Evolutionary conservation across 2,329 filamentous ascomycete species (phyloP).

Genomic region (Westerdykella aurantiaca): DNA sequence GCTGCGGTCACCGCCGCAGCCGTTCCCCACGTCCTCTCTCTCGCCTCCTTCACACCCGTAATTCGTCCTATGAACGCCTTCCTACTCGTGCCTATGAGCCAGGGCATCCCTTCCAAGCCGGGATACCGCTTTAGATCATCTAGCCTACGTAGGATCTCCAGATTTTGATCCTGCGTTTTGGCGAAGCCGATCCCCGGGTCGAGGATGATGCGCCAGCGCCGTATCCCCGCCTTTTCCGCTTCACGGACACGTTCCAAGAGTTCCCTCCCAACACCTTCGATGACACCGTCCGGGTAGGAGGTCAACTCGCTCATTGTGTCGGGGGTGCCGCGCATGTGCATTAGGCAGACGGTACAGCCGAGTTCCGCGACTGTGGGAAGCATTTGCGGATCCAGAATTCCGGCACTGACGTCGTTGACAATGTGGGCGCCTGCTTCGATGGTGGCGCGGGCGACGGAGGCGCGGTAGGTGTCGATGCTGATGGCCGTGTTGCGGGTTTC

Average conservation of each 20-base stretch:
- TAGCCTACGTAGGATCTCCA: slow-evolving; percentile 67
- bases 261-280: slow-evolving; percentile 61
- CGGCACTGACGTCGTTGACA: slow-evolving; percentile 90
- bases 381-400: slow-evolving; percentile 73
- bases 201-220: slow-evolving; percentile 89
- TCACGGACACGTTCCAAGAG: slow-evolving; percentile 63
- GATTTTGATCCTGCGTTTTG: slow-evolving; percentile 74
- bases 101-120: slow-evolving; percentile 66
- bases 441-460: slow-evolving; percentile 71
- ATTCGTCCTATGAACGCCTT: slow-evolving; percentile 84
- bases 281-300: slow-evolving; percentile 61
- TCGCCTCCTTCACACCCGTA: slow-evolving; percentile 67
- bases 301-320: slow-evolving; percentile 66
- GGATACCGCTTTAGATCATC: slow-evolving; percentile 47
- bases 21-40: slow-evolving; percentile 74
- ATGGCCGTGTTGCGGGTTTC: slow-evolving; percentile 62
- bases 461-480: slow-evolving; percentile 89
- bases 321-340: slow-evolving; percentile 91
- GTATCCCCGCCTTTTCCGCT: slow-evolving; percentile 75
- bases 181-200: slow-evolving; percentile 95
- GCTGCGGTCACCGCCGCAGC: slow-evolving; percentile 82
- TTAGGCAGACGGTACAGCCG: slow-evolving; percentile 73
- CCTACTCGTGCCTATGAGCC: slow-evolving; percentile 82
- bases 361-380: slow-evolving; percentile 70
- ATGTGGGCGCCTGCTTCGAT: slow-evolving; percentile 78